Percentiles rank a stretch among this genome's conserved stretches.
Conservation (phyloP, 2,329 filamentous ascomycete species). For the Colletotrichum sp. region DNA sequence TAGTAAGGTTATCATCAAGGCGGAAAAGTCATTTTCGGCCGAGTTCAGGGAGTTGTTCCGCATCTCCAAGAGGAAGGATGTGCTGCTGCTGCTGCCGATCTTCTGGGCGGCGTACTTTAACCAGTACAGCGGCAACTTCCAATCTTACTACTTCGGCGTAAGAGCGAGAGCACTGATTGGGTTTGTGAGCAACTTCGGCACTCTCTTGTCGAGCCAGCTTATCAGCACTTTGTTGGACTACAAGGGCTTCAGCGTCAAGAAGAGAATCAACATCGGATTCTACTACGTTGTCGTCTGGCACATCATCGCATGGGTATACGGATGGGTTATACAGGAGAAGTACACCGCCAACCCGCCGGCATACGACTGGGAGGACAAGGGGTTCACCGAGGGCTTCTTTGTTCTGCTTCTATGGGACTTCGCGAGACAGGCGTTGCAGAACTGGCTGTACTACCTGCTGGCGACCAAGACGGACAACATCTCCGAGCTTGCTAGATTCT, state of each 20-base stretch:
- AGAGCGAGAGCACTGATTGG: constrained; percentile 51
- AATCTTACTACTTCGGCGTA: constrained; percentile 43
- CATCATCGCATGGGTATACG: constrained; percentile 54
- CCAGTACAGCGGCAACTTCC: constrained; percentile 49
- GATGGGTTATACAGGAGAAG: constrained; percentile 57
- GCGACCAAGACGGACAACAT: constrained; percentile 61
- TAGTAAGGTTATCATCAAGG: constrained; percentile 27
- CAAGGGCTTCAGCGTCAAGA: constrained; percentile 37
- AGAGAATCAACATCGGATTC: constrained; percentile 46
- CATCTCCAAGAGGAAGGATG: constrained; percentile 22
- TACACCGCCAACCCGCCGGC: constrained; percentile 46
- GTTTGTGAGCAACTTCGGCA: constrained; percentile 39
- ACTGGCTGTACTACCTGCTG: constrained; percentile 61
- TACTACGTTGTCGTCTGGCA: constrained; percentile 51
- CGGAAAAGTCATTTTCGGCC: constrained; percentile 24
- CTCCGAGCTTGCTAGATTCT: constrained; percentile 50
- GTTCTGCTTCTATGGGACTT: constrained; percentile 55
- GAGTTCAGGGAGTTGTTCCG: constrained; percentile 28
- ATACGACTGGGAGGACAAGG: constrained; percentile 44
- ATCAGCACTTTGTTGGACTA: constrained; percentile 51
- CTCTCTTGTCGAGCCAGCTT: constrained; percentile 46
- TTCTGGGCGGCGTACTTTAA: constrained; percentile 34
- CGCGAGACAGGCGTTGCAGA: constrained; percentile 56
- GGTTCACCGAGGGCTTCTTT: constrained; percentile 52
- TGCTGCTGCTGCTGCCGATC: constrained; percentile 25